phyloP scores from a whole-genome alignment of 768 basidiomycete species.

The Leccinum boreale region DNA sequence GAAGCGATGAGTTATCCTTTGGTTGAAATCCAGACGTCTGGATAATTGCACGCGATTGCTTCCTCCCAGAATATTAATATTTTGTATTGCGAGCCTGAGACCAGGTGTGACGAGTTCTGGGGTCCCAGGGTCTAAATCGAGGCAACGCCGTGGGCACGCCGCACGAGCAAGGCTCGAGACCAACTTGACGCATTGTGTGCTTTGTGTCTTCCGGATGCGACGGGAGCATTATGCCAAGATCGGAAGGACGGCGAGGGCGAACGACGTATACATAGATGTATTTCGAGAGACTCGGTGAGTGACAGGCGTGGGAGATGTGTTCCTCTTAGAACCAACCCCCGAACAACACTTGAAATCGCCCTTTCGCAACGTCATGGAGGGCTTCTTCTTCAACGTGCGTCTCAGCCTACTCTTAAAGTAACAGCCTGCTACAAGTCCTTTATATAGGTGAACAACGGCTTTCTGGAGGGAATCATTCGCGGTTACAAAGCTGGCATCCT shows the following conservation, averaged over 20 bases:
- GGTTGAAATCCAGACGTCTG: slow-evolving; percentile 19
- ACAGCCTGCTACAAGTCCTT: slow-evolving; percentile 12
- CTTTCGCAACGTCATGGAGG: slow-evolving; percentile 60
- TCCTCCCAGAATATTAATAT: slow-evolving; percentile 46
- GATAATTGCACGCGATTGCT: slow-evolving; percentile 2
- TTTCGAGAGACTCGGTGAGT: too few species aligned
- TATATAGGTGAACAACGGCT: slow-evolving; percentile 66
- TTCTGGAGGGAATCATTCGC: slow-evolving; percentile 77
- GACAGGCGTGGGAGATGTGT: slow-evolving; percentile 17
- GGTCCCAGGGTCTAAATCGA: not conserved
- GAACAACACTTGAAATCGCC: not conserved
- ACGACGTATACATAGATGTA: too few species aligned
- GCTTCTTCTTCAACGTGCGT: slow-evolving; percentile 82
- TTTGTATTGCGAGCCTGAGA: slow-evolving; percentile 56
- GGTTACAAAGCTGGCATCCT: slow-evolving; percentile 95
- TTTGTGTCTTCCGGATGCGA: too few species aligned
- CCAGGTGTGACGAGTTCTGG: not conserved
- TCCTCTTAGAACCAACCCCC: slow-evolving; percentile 7
- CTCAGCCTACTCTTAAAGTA: not conserved
- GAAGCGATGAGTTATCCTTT: slow-evolving; percentile 55
- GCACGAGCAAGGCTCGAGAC: not conserved
- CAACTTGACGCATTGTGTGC: too few species aligned
- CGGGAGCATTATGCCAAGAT: too few species aligned
- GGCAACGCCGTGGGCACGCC: too few species aligned
- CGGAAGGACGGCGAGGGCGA: too few species aligned